These are phyloP conservation scores for Rhizophora apiculata DNA, from an alignment of 345 rosid species.

Conservation along the genomic window DNA sequence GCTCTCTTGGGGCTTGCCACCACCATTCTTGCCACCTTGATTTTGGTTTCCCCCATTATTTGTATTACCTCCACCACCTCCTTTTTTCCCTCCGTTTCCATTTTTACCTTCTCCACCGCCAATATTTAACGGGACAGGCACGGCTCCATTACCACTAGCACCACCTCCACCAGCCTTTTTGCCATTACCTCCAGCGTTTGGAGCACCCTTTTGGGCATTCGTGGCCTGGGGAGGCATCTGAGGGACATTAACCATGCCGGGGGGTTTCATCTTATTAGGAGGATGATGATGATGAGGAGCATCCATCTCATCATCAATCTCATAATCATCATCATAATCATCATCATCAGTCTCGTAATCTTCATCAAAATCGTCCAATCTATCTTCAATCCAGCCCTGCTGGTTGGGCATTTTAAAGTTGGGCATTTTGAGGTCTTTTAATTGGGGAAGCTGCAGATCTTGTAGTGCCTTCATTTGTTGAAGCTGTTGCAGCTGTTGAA, in stretches of 20 bases:
- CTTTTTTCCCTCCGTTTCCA: neutral
- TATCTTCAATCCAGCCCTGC: conserved; percentile 42
- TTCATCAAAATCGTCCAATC: conserved; percentile 39
- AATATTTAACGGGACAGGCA: conserved; percentile 31
- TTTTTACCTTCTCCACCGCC: neutral
- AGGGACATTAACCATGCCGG: conserved; percentile 35
- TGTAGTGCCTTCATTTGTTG: conserved; percentile 62
- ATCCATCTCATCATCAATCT: conserved; percentile 42
- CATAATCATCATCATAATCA: conserved; percentile 24
- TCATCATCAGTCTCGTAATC: conserved; percentile 13
- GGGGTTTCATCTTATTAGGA: conserved; percentile 50
- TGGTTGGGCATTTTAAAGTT: conserved; percentile 26
- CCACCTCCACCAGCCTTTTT: conserved; percentile 29
- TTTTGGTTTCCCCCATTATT: conserved; percentile 35
- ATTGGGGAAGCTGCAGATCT: conserved; percentile 68
- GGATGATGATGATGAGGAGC: conserved; percentile 34
- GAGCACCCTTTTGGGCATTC: conserved; percentile 41
- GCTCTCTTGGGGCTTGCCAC: neutral
- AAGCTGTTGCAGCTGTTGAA: conserved; percentile 41
- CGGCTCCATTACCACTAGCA: conserved; percentile 30
- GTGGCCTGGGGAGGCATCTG: conserved; percentile 48
- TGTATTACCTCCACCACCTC: conserved; percentile 35
- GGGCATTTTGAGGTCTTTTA: conserved; percentile 60
- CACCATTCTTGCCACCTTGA: conserved; percentile 40
- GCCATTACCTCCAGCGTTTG: conserved; percentile 5